A percentile compares a stretch with the other conserved stretches of the same genome.
These are phyloP conservation scores for Edaphochlamys debaryana DNA, from an alignment of 139 green algal genomes.

Conservation along the genomic window DNA sequence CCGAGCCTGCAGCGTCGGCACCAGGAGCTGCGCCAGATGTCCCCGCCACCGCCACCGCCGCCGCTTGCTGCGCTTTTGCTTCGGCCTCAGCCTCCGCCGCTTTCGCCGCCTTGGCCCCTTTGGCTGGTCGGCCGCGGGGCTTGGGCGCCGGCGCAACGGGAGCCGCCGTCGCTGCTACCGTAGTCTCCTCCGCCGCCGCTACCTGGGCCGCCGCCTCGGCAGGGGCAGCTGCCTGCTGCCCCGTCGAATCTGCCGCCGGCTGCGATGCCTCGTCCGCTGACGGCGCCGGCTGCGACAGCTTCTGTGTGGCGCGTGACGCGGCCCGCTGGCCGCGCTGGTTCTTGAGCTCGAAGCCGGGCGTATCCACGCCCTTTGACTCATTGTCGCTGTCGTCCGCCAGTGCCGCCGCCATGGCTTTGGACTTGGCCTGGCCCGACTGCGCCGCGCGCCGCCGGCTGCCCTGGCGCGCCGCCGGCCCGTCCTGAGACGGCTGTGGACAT, in stretches of 20 bases:
- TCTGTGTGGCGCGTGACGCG: background rate
- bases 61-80: too few species aligned
- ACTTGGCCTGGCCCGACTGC: background rate
- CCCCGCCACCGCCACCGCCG: too few species aligned
- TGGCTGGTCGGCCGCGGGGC: background rate
- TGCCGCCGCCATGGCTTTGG: constrained; percentile 9
- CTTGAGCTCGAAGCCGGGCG: constrained; percentile 10
- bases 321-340: too few species aligned
- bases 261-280: too few species aligned
- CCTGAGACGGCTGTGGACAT: background rate
- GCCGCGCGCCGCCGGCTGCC: constrained; percentile 19
- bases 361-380: background rate
- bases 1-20: too few species aligned
- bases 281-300: background rate
- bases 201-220: too few species aligned
- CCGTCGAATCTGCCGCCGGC: background rate
- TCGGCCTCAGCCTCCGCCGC: too few species aligned
- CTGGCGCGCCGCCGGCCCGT: background rate
- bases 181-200: background rate
- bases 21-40: too few species aligned
- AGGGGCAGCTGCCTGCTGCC: background rate
- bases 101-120: background rate
- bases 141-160: background rate
- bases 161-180: too few species aligned
- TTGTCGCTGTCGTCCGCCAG: constrained; percentile 3